phyloP scores from a whole-genome alignment of 2,329 filamentous ascomycete genomes.

The Mycocentrospora acerina region DNA sequence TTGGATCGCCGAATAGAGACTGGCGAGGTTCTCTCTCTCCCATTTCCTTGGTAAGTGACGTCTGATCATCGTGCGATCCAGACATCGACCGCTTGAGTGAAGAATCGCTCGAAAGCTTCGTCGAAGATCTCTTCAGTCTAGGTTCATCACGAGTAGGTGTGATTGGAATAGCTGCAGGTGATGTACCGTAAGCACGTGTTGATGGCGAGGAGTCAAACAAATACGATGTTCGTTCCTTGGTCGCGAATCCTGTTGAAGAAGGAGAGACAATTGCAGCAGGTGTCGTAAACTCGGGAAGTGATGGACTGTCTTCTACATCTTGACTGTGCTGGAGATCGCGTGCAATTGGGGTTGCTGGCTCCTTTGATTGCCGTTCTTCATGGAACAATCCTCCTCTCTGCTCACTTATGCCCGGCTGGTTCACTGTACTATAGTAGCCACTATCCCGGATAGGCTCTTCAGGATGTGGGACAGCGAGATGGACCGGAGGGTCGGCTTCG shows the following conservation, averaged over 20 bases:
- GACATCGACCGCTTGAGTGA: constrained; percentile 7
- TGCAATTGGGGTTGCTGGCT: too few relatives aligned
- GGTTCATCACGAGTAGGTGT: constrained; percentile 19
- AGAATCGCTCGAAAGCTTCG: constrained; percentile 7
- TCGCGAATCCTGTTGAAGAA: constrained; percentile 34
- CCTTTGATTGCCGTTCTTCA: too few relatives aligned
- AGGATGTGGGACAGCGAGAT: too few relatives aligned
- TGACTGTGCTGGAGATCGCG: too few relatives aligned
- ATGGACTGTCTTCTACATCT: constrained; percentile 24
- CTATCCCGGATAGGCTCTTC: too few relatives aligned
- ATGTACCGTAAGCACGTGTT: constrained; percentile 33
- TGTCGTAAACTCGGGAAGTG: constrained; percentile 24
- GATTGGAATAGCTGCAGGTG: constrained; percentile 23
- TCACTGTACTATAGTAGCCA: too few relatives aligned
- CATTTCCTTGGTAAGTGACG: constrained; percentile 11
- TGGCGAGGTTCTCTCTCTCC: constrained; percentile 26
- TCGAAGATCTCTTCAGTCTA: constrained; percentile 9
- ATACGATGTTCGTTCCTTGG: constrained; percentile 39
- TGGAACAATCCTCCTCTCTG: too few relatives aligned
- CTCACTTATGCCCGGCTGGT: too few relatives aligned
- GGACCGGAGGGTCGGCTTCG: constrained; percentile 49
- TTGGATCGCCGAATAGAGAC: constrained; percentile 39
- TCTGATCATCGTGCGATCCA: constrained; percentile 9
- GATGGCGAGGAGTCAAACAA: constrained; percentile 42
- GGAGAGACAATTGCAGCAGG: constrained; percentile 21